A percentile compares a stretch with the other conserved stretches of the same genome.
These are phyloP conservation scores for Penicillium canescens DNA, from an alignment of 495 filamentous ascomycete genomes.

Conservation along the genomic window DNA sequence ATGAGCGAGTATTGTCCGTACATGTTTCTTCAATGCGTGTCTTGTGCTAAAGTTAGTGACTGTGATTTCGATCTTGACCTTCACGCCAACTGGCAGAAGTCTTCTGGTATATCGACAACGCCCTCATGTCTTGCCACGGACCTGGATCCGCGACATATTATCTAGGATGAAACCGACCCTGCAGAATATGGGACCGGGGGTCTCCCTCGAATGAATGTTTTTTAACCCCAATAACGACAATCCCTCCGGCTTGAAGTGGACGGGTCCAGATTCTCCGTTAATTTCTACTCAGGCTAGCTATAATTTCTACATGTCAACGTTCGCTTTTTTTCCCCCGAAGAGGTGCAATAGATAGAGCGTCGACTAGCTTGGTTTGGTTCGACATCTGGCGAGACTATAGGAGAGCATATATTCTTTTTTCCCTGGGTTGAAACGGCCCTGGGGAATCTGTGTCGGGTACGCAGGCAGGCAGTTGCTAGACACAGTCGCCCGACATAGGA, in stretches of 20 bases:
- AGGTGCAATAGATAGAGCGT: neutral
- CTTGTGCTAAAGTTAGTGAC: neutral
- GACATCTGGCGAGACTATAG: no score
- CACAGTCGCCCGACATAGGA: no score
- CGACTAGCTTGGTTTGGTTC: no score
- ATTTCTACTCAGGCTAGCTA: neutral
- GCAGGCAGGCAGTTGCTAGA: no score
- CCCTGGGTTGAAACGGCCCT: no score
- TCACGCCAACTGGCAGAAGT: constrained; percentile 6
- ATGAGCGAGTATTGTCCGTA: neutral
- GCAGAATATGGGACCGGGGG: neutral
- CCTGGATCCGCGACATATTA: neutral
- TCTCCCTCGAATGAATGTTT: constrained; percentile 1
- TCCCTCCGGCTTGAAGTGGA: neutral
- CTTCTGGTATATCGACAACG: constrained; percentile 5
- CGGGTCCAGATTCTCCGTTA: no score
- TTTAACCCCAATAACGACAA: neutral
- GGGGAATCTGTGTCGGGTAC: no score
- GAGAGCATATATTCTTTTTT: no score
- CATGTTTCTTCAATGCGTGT: neutral
- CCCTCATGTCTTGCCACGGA: constrained; percentile 11
- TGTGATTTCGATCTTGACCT: constrained; percentile 5
- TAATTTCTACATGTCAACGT: neutral
- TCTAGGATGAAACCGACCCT: neutral
- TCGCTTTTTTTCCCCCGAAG: neutral